Evolutionary conservation across 371 early-diverging fungal genomes (phyloP).

Genomic region (Chytridium lagenaria): DNA sequence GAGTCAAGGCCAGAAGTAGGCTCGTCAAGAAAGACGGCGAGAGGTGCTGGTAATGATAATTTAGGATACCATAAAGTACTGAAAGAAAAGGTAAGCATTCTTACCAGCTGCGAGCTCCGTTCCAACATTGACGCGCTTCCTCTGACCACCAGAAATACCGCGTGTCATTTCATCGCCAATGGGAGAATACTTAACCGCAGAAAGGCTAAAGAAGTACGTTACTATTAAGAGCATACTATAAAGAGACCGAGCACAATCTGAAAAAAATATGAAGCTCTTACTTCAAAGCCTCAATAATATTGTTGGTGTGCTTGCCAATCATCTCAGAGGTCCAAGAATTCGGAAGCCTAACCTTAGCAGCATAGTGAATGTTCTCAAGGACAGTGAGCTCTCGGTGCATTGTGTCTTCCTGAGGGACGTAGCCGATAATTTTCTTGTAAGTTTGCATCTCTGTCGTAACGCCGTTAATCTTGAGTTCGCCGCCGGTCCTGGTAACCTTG

Average conservation of each 20-base stretch:
- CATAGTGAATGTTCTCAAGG: slow-evolving; percentile 82
- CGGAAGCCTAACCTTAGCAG: slow-evolving; percentile 81
- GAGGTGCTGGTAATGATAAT: slow-evolving; percentile 44
- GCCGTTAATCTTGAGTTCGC: slow-evolving; percentile 50
- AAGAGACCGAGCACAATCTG: not conserved
- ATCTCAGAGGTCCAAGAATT: slow-evolving; percentile 59
- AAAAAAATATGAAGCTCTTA: not conserved
- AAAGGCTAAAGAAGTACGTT: slow-evolving; percentile 51
- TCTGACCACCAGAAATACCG: slow-evolving; percentile 84
- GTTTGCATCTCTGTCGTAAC: slow-evolving; percentile 43
- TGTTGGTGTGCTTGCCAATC: slow-evolving; percentile 52
- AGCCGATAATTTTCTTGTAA: slow-evolving; percentile 57
- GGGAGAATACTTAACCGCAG: slow-evolving; percentile 74
- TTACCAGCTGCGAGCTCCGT: slow-evolving; percentile 72
- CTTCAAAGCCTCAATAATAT: slow-evolving; percentile 61
- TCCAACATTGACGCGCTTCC: slow-evolving; percentile 87
- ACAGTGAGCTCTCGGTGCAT: slow-evolving; percentile 76
- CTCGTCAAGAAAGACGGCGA: slow-evolving; percentile 86
- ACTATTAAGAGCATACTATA: not conserved
- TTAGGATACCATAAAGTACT: not conserved
- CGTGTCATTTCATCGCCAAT: slow-evolving; percentile 73
- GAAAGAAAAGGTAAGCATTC: slow-evolving; percentile 57
- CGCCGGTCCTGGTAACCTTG: slow-evolving; percentile 47
- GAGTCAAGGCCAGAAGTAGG: slow-evolving; percentile 89
- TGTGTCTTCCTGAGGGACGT: slow-evolving; percentile 90